Conservation (phyloP, 352 stramenopile genomes). For the Phytophthora foliorum region DNA sequence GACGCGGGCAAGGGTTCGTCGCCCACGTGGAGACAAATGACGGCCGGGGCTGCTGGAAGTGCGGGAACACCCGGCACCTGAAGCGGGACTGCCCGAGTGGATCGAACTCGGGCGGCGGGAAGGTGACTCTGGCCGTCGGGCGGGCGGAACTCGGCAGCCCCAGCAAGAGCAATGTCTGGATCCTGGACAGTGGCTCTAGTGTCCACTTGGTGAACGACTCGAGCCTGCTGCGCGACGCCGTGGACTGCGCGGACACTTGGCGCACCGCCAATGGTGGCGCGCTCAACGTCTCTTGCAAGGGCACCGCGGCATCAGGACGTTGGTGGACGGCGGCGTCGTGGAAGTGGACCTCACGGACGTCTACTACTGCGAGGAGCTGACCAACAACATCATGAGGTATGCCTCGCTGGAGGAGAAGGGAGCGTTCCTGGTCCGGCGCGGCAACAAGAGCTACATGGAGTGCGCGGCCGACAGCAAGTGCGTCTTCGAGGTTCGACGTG, state of each 20-base stretch:
- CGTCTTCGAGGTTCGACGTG: not conserved
- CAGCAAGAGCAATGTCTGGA: not conserved
- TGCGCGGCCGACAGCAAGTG: not conserved
- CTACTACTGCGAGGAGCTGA: not conserved
- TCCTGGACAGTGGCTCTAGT: slow-evolving; percentile 1
- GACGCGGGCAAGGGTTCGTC: not conserved
- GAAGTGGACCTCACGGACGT: not conserved
- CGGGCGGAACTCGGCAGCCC: not conserved
- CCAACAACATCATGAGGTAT: not conserved
- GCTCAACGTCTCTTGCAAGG: not conserved
- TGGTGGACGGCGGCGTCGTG: not conserved
- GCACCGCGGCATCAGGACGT: not conserved
- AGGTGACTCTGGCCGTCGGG: not conserved
- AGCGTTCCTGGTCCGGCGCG: not conserved
- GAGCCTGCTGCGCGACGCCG: not conserved
- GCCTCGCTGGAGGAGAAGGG: not conserved
- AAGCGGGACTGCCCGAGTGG: slow-evolving; percentile 1
- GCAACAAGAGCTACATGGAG: not conserved
- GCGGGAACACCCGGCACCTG: not conserved
- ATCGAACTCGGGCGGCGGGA: not conserved
- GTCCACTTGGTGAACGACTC: not conserved
- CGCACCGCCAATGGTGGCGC: not conserved
- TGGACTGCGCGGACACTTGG: not conserved
- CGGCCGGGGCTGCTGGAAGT: not conserved
- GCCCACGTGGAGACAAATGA: not conserved